These are phyloP conservation scores for Chimonanthus salicifolius DNA, from an alignment of 164 flowering plant genomes.

Conservation along the genomic window DNA sequence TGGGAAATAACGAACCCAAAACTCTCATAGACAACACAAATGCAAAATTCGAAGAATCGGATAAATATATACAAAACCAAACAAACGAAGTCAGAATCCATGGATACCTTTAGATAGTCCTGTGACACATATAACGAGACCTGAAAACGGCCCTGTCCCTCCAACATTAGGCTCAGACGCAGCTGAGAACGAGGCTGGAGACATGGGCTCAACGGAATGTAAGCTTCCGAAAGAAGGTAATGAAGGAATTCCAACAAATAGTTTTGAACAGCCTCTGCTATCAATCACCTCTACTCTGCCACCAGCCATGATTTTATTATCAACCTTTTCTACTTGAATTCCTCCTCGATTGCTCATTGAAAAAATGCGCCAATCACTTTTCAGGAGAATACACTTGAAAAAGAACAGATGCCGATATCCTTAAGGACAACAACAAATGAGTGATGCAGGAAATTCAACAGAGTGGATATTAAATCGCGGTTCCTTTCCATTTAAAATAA, in stretches of 20 bases:
- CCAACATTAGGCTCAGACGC: slow-evolving; percentile 20
- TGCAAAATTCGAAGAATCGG: not conserved
- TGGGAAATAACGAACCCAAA: not conserved
- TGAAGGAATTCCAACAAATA: slow-evolving; percentile 37
- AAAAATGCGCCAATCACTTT: not conserved
- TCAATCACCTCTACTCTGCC: slow-evolving; percentile 41
- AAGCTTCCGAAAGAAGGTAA: slow-evolving; percentile 25
- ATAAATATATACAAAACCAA: not conserved
- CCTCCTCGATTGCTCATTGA: not conserved
- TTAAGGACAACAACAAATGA: too few species aligned
- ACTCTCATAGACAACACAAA: not conserved
- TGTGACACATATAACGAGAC: slow-evolving; percentile 79
- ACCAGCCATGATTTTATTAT: slow-evolving; percentile 13
- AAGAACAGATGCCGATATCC: too few species aligned
- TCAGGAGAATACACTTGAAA: not conserved
- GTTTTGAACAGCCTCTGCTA: slow-evolving; percentile 52
- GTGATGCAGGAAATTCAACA: too few species aligned
- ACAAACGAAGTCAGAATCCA: not conserved
- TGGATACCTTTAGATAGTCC: slow-evolving; percentile 82
- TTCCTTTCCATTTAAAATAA: not conserved
- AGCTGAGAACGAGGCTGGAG: slow-evolving; percentile 32
- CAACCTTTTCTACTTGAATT: not conserved
- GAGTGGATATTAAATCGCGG: too few species aligned
- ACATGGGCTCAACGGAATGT: slow-evolving; percentile 30
- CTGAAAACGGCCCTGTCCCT: slow-evolving; percentile 55